Conservation (phyloP, 768 basidiomycete genomes). For the Lactarius tabidus region DNA sequence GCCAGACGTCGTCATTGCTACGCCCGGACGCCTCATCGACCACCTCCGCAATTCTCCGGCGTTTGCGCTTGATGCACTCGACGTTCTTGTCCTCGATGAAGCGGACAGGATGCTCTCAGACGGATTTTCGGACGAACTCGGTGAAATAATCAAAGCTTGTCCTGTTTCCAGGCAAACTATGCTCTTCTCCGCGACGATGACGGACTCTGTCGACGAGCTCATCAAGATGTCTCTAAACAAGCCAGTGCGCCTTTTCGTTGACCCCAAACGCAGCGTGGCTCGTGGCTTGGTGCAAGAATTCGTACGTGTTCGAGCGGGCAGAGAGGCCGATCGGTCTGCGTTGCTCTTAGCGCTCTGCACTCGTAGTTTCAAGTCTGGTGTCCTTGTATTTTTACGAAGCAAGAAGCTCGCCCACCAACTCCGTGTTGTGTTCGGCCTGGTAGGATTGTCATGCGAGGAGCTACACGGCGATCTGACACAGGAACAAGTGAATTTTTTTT, state of each 20-base stretch:
- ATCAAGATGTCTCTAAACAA: constrained; percentile 90
- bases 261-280: constrained; percentile 86
- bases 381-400: constrained; percentile 92
- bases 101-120: constrained; percentile 96
- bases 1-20: constrained; percentile 94
- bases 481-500: constrained; percentile 65
- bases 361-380: constrained; percentile 76
- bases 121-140: constrained; percentile 91
- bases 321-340: constrained; percentile 71
- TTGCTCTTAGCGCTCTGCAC: constrained; percentile 81
- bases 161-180: constrained; percentile 90
- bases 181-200: constrained; percentile 99
- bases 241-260: constrained; percentile 92
- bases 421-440: constrained; percentile 84
- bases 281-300: constrained; percentile 90
- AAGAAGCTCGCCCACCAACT: constrained; percentile 98
- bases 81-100: constrained; percentile 93
- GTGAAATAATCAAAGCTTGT: constrained; percentile 90
- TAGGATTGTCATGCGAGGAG: constrained; percentile 89
- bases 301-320: constrained; percentile 80
- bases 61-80: constrained; percentile 88
- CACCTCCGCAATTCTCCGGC: constrained; percentile 93
- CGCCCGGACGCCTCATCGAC: constrained; percentile 90
- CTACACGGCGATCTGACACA: constrained; percentile 94
- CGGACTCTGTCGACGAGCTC: constrained; percentile 91